A percentile compares a stretch with the other conserved stretches of the same genome.
phyloP scores from a whole-genome alignment of 1,139 yeast genomes.

The Blastobotrys buckinghamii region DNA sequence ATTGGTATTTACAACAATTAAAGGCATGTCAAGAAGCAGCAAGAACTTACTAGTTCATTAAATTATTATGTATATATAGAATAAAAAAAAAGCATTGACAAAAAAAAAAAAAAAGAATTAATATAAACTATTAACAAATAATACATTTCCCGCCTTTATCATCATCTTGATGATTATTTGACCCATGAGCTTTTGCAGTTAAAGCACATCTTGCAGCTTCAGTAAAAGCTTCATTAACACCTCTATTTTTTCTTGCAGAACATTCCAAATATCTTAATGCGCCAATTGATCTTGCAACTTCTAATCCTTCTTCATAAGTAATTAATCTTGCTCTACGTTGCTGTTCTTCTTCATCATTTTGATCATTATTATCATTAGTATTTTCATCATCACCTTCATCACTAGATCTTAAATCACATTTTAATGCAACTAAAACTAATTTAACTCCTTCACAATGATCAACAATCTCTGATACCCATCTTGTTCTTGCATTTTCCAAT shows the following conservation, averaged over 20 bases:
- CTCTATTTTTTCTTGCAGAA: constrained; percentile 88
- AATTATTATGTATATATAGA: neutral
- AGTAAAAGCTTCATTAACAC: constrained; percentile 94
- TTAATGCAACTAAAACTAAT: constrained; percentile 85
- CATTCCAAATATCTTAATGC: constrained; percentile 87
- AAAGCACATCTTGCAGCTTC: constrained; percentile 97
- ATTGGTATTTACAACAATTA: constrained; percentile 91
- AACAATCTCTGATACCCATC: constrained; percentile 95
- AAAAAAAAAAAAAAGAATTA: no score
- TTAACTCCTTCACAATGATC: constrained; percentile 97
- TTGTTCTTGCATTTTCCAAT: constrained; percentile 85
- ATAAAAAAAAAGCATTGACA: no score
- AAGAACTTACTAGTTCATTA: constrained; percentile 53
- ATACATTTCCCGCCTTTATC: constrained; percentile 28
- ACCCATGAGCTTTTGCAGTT: constrained; percentile 81
- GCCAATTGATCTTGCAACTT: constrained; percentile 65
- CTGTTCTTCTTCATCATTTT: constrained; percentile 25
- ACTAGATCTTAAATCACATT: constrained; percentile 78
- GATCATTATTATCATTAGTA: constrained; percentile 24
- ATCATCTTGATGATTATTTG: constrained; percentile 40
- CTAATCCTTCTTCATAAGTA: constrained; percentile 68
- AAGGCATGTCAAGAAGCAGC: constrained; percentile 97
- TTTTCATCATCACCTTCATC: constrained; percentile 32
- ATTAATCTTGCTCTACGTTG: constrained; percentile 46
- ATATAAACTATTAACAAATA: constrained; percentile 16